phyloP scores from a whole-genome alignment of 2,329 filamentous ascomycete genomes.

The Colletotrichum tofieldiae region DNA sequence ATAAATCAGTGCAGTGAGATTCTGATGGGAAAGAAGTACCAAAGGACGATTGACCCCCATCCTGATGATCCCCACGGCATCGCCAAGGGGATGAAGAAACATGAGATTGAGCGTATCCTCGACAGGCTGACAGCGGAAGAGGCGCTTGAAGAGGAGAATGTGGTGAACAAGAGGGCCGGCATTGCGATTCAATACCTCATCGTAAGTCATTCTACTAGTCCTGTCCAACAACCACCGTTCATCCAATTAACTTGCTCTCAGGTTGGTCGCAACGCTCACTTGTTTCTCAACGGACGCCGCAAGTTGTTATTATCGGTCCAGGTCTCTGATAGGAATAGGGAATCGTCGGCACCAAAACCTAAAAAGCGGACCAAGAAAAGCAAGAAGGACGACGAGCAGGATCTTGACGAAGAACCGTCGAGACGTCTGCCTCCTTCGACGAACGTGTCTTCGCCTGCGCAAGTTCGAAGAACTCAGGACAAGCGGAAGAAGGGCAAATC shows the following conservation, averaged over 20 bases:
- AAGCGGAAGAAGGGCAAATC: conserved; percentile 55
- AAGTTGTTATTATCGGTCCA: conserved; percentile 63
- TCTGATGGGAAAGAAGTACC: conserved; percentile 79
- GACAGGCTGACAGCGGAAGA: conserved; percentile 81
- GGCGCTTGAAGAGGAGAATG: conserved; percentile 80
- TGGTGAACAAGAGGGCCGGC: conserved; percentile 70
- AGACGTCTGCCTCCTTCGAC: conserved; percentile 56
- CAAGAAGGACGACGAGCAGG: conserved; percentile 50
- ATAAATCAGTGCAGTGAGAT: conserved; percentile 88
- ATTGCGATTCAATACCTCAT: conserved; percentile 84
- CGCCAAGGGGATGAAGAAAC: conserved; percentile 79
- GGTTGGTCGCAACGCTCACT: conserved; percentile 59
- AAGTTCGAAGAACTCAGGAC: conserved; percentile 28
- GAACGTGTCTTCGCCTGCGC: conserved; percentile 67
- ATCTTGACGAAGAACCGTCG: conserved; percentile 45
- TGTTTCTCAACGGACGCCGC: conserved; percentile 62
- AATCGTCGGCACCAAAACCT: conserved; percentile 49
- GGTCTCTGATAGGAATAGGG: conserved; percentile 52
- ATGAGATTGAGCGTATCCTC: conserved; percentile 88
- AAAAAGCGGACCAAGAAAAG: conserved; percentile 57
- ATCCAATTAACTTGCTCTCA: conserved; percentile 36
- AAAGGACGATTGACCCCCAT: conserved; percentile 67
- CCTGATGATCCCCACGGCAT: conserved; percentile 77
- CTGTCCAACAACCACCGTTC: background rate
- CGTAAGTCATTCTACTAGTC: conserved; percentile 61